These are phyloP conservation scores for Solanum rostratum DNA, from an alignment of 257 asterid genomes.

Conservation along the genomic window DNA sequence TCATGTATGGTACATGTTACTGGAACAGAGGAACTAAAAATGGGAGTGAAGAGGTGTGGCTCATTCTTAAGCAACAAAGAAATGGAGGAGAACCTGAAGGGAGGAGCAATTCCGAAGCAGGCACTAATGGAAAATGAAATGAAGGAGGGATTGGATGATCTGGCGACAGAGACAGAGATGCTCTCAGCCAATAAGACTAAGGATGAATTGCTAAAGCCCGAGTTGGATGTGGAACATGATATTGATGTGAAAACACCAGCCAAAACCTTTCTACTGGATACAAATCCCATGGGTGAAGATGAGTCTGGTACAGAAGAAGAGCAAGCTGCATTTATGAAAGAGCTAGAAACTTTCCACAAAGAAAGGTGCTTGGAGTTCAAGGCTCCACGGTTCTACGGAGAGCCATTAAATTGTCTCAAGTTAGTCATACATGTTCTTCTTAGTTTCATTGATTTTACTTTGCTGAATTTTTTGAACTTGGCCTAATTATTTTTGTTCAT, in stretches of 20 bases:
- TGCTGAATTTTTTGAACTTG: neutral
- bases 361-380: conserved; percentile 71
- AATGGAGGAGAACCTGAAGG: neutral
- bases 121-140: conserved; percentile 1
- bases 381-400: conserved; percentile 75
- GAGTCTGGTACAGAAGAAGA: conserved; percentile 77
- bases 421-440: conserved; percentile 18
- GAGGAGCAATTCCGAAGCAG: neutral
- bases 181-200: conserved; percentile 13
- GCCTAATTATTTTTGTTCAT: neutral
- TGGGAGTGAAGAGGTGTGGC: conserved; percentile 10
- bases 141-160: conserved; percentile 13
- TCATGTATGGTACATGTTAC: conserved; percentile 1
- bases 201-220: conserved; percentile 17
- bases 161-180: conserved; percentile 14
- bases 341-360: conserved; percentile 58
- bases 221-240: conserved; percentile 8
- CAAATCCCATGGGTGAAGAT: conserved; percentile 35
- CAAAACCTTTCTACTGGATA: conserved; percentile 43
- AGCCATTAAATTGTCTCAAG: conserved; percentile 87
- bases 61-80: neutral
- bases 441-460: neutral
- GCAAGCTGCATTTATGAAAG: conserved; percentile 67
- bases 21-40: conserved; percentile 15
- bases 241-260: conserved; percentile 23